phyloP scores from a whole-genome alignment of 768 basidiomycete genomes.

The Tulasnella calospora region DNA sequence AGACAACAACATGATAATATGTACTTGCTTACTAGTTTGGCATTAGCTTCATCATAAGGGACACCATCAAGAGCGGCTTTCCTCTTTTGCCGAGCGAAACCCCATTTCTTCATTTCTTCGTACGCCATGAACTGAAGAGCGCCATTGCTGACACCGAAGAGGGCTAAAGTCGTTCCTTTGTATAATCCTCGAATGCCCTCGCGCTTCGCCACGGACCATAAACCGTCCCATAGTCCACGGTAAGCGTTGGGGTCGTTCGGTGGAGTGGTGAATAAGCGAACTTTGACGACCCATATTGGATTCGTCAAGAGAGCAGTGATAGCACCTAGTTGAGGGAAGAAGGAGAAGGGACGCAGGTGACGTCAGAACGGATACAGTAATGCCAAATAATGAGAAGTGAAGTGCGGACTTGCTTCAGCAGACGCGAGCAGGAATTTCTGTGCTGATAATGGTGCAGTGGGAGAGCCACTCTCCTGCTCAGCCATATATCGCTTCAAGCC shows the following conservation, averaged over 20 bases:
- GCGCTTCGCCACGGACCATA: conserved; percentile 58
- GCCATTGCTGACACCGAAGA: conserved; percentile 91
- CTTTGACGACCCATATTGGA: conserved; percentile 96
- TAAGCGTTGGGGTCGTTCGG: conserved; percentile 67
- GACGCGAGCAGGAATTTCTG: conserved; percentile 81
- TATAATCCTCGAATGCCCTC: conserved; percentile 82
- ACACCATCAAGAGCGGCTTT: conserved; percentile 57
- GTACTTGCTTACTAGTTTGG: conserved; percentile 70
- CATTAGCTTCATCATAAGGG: conserved; percentile 64
- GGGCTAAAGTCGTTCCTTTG: conserved; percentile 78
- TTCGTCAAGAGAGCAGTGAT: conserved; percentile 92
- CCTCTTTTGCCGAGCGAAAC: conserved; percentile 67
- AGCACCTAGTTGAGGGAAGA: conserved; percentile 57
- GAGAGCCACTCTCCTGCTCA: conserved; percentile 49
- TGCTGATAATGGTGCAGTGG: conserved; percentile 62
- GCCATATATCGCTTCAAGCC: conserved; percentile 79
- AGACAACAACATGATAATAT: neutral
- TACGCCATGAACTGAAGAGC: conserved; percentile 95
- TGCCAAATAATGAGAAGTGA: conserved; percentile 28
- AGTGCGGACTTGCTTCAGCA: conserved; percentile 88
- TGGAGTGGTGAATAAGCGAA: conserved; percentile 87
- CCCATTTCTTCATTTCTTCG: conserved; percentile 90
- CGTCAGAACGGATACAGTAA: conserved; percentile 23
- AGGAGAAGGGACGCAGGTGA: neutral
- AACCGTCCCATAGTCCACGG: conserved; percentile 71